Base-by-base conservation (phyloP, 305 asterid species). In the Plantago lanceolata region DNA sequence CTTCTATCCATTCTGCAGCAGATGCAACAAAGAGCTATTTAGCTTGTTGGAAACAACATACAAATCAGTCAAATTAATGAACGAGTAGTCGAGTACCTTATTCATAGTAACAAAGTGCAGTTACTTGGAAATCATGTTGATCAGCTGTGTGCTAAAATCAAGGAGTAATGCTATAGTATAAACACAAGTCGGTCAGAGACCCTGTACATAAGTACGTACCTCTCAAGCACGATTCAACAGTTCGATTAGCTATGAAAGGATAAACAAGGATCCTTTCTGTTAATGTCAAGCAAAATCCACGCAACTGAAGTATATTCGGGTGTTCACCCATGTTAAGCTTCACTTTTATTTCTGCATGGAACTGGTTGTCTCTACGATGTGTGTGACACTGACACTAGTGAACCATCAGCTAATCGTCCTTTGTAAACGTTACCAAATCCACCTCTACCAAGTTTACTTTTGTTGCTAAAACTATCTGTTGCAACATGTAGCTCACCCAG, bases 181-280 rank as follows among this genome's bases (percentile, higher is more conserved):
- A n/a, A n/a, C n/a, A n/a, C n/a, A n/a, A n/a, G n/a, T n/a, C n/a
- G n/a, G n/a, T n/a, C n/a, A n/a, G n/a, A n/a, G n/a, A n/a, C n/a
- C n/a, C n/a, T n/a, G n/a, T n/a, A n/a, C n/a, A n/a, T n/a, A n/a
- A n/a, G n/a, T n/a, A 19, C 18, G 0, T 52, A 52, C 57, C 57
- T 52, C 57, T 52, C 3, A 52, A 52, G 33, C 31, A 52, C 14
- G 57, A 52, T 18, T 26, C 57, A 52, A 52, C 57, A 52, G 28
- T 52, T 52, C 33, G 28, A 20, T 52, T 18, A 52, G 17, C 33
- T 28, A 52, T 52, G 24, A 19, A 52, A 0, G 57, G 57, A 52
- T 52, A 52, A 52, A 52, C 33, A 6, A 52, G 57, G 57, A 52
- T 4, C 17, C 31, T 52, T 52, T 52, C 31, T 7, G 57, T 9